These are phyloP conservation scores for Pythium vanterpoolii DNA, from an alignment of 352 stramenopile species.

Conservation along the genomic window DNA sequence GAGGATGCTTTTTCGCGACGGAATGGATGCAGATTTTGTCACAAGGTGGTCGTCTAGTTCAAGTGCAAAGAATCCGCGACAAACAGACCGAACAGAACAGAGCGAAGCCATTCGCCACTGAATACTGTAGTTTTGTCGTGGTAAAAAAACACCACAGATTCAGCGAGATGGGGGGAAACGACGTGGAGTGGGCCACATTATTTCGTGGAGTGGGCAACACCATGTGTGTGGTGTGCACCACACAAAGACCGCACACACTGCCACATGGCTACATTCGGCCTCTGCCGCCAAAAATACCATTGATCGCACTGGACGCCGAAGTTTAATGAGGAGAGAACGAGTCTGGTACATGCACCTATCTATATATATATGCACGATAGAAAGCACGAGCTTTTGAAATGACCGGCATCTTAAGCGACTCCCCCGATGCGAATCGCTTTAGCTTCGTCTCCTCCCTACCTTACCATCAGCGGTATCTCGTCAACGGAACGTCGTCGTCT, in stretches of 20 bases:
- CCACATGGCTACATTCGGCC: background rate
- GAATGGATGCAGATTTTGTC: too few relatives aligned
- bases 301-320: too few relatives aligned
- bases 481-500: background rate
- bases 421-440: background rate
- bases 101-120: too few relatives aligned
- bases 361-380: background rate
- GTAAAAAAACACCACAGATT: background rate
- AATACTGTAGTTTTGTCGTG: too few relatives aligned
- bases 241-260: background rate
- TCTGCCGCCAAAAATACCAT: background rate
- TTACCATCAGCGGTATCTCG: background rate
- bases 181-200: constrained; percentile 1
- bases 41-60: too few relatives aligned
- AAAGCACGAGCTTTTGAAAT: background rate
- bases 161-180: constrained; percentile 4
- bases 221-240: background rate
- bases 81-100: too few relatives aligned
- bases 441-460: background rate
- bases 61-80: too few relatives aligned
- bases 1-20: too few relatives aligned
- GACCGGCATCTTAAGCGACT: background rate
- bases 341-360: background rate
- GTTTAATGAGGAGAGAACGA: background rate
- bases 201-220: background rate